phyloP scores from a whole-genome alignment of 164 flowering plant genomes.

The Kalanchoe fedtschenkoi region DNA sequence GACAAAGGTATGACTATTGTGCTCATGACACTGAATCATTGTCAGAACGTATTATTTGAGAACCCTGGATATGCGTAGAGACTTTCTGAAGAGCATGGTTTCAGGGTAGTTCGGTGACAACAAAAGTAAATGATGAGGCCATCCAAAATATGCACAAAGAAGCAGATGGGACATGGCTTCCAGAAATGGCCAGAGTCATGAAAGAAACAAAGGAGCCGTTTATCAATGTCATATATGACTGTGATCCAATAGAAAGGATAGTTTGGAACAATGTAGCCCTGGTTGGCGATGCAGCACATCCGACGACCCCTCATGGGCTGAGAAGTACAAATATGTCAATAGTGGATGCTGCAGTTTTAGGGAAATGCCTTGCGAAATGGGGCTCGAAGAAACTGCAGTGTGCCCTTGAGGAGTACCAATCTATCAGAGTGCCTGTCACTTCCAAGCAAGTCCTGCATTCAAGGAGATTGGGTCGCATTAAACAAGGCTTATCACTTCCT shows the following conservation, averaged over 20 bases:
- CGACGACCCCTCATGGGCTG: constrained; percentile 11
- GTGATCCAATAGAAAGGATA: no score
- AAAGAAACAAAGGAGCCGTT: constrained; percentile 9
- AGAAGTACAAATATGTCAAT: constrained; percentile 3
- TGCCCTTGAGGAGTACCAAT: constrained; percentile 61
- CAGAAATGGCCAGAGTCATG: constrained; percentile 53
- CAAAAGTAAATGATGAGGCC: constrained; percentile 61
- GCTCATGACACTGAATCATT: not conserved
- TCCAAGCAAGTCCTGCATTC: constrained; percentile 68
- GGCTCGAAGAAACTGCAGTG: constrained; percentile 31
- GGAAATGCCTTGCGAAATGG: constrained; percentile 63
- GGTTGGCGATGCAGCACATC: no score
- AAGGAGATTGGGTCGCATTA: constrained; percentile 34
- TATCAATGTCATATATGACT: no score
- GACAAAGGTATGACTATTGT: constrained; percentile 34
- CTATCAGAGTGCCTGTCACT: constrained; percentile 51
- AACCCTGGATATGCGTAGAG: no score
- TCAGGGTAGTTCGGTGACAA: constrained; percentile 71
- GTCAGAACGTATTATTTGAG: not conserved
- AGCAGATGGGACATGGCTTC: constrained; percentile 63
- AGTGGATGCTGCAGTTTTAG: constrained; percentile 59
- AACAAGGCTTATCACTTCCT: constrained; percentile 4
- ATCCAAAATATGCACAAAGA: constrained; percentile 54
- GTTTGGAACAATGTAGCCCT: no score
- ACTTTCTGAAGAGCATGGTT: not conserved